These are phyloP conservation scores for Ophioceras dolichostomum DNA, from an alignment of 2,329 filamentous ascomycete genomes.

Conservation along the genomic window DNA sequence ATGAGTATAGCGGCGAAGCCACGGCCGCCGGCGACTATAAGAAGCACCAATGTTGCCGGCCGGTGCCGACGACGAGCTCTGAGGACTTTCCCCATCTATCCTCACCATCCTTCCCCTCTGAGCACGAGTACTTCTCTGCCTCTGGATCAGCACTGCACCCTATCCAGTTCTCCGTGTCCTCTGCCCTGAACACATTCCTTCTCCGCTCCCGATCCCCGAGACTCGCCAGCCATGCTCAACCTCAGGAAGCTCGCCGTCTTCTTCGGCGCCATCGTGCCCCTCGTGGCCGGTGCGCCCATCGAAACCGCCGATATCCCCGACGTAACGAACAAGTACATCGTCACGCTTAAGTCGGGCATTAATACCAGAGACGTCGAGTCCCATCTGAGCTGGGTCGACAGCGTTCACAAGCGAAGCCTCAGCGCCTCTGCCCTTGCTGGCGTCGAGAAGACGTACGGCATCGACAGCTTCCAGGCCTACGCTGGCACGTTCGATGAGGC, in stretches of 20 bases:
- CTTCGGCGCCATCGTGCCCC: conserved; percentile 3
- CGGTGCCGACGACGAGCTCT: too few relatives aligned
- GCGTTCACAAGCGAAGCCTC: conserved; percentile 23
- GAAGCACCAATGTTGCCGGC: too few relatives aligned
- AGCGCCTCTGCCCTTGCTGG: conserved; percentile 18
- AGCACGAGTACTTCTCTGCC: too few relatives aligned
- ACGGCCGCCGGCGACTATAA: too few relatives aligned
- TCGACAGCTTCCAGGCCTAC: conserved; percentile 16
- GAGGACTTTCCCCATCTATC: too few relatives aligned
- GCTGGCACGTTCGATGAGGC: conserved; percentile 11
- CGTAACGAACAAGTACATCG: conserved; percentile 2
- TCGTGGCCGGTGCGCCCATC: background rate
- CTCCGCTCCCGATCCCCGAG: too few relatives aligned
- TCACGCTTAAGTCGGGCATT: conserved; percentile 11
- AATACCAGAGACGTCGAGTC: conserved; percentile 17
- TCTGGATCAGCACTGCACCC: too few relatives aligned
- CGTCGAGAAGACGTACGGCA: conserved; percentile 23
- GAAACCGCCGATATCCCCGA: background rate
- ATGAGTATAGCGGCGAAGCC: too few relatives aligned
- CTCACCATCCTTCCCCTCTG: too few relatives aligned
- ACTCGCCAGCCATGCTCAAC: background rate
- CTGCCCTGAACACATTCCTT: too few relatives aligned
- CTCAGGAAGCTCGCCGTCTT: conserved; percentile 2
- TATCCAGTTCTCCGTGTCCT: too few relatives aligned
- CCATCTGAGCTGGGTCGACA: conserved; percentile 20